Evolutionary conservation across 1,139 yeast genomes (phyloP).

Genomic region (Pichia sp.): DNA sequence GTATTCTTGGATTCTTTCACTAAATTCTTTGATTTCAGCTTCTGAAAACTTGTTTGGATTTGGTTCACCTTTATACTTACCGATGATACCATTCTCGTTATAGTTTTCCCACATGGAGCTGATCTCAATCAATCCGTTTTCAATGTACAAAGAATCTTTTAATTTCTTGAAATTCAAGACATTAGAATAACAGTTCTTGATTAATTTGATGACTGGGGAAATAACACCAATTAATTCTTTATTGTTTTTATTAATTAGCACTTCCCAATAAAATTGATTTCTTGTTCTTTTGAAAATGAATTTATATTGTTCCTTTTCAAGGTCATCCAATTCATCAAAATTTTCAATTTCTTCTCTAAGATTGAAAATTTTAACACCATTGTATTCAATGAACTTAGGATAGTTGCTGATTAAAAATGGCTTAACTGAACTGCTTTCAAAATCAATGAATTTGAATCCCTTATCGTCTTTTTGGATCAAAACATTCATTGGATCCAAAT

Average conservation of each 20-base stretch:
- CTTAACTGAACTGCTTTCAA: conserved; percentile 70
- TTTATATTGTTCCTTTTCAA: conserved; percentile 71
- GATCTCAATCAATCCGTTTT: conserved; percentile 63
- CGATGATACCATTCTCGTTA: conserved; percentile 51
- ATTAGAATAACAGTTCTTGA: conserved; percentile 59
- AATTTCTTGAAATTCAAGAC: conserved; percentile 56
- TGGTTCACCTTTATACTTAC: conserved; percentile 27
- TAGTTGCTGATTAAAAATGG: conserved; percentile 73
- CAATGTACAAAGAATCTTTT: conserved; percentile 57
- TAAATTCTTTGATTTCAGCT: conserved; percentile 42
- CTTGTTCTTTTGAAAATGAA: conserved; percentile 86
- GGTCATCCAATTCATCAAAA: conserved; percentile 55
- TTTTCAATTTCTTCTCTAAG: conserved; percentile 67
- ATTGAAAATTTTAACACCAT: conserved; percentile 79
- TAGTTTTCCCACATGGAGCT: conserved; percentile 70
- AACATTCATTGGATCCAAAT: conserved; percentile 85
- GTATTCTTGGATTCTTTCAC: conserved; percentile 52
- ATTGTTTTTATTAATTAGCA: conserved; percentile 54
- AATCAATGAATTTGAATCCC: conserved; percentile 55
- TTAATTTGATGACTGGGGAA: conserved; percentile 63
- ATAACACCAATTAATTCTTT: conserved; percentile 70
- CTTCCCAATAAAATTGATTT: conserved; percentile 85
- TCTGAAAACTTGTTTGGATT: conserved; percentile 60
- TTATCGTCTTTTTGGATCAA: conserved; percentile 36
- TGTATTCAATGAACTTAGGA: conserved; percentile 79